These are phyloP conservation scores for Paramecium tetraurelia DNA, from an alignment of 73 alveolate genomes.

Conservation along the genomic window DNA sequence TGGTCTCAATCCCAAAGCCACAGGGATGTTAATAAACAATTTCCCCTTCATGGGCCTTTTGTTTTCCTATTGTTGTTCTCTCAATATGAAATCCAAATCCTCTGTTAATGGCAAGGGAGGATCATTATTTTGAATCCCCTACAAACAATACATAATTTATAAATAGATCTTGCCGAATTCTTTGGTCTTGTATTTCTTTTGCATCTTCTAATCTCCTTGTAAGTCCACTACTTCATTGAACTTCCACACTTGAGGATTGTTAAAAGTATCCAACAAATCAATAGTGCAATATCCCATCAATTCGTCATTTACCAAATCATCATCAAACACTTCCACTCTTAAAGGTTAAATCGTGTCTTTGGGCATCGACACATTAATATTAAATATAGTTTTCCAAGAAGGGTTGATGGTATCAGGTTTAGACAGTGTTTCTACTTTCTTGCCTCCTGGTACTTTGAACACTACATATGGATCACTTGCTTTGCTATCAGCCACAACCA, in stretches of 20 bases:
- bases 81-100: slow-evolving; percentile 52
- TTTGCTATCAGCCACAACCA: slow-evolving; percentile 53
- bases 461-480: slow-evolving; percentile 51
- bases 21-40: background rate
- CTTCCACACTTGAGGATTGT: slow-evolving; percentile 54
- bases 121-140: slow-evolving; percentile 54
- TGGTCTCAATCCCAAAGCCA: slow-evolving; percentile 38
- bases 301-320: slow-evolving; percentile 53
- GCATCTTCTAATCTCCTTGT: slow-evolving; percentile 40
- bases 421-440: slow-evolving; percentile 5
- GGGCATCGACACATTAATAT: slow-evolving; percentile 53
- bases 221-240: slow-evolving; percentile 30
- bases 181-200: slow-evolving; percentile 17
- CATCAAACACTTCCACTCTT: slow-evolving; percentile 58
- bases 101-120: slow-evolving; percentile 56
- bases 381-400: slow-evolving; percentile 48
- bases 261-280: slow-evolving; percentile 29
- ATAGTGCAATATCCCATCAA: slow-evolving; percentile 47
- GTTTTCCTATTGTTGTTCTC: slow-evolving; percentile 37
- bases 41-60: slow-evolving; percentile 54
- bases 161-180: slow-evolving; percentile 52
- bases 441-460: slow-evolving; percentile 60
- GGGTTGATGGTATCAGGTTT: slow-evolving; percentile 37
- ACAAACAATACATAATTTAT: slow-evolving; percentile 40
- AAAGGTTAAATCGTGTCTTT: slow-evolving; percentile 38